Base-by-base conservation (phyloP, 495 filamentous ascomycete species). In the Letharia columbiana region DNA sequence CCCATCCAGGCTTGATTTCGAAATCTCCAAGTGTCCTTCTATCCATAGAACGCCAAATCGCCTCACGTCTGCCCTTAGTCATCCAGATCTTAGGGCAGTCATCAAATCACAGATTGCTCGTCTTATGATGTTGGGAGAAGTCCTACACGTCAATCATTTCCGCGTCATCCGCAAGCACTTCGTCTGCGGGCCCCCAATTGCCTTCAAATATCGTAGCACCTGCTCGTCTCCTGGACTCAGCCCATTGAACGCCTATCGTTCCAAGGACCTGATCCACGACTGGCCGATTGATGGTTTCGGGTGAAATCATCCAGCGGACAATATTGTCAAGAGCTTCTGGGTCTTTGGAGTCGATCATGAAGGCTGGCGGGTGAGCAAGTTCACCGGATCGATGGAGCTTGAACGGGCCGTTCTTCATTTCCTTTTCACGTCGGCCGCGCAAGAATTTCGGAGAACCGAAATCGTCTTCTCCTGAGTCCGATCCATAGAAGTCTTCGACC, bases 131-230 rank as follows among this genome's bases (percentile, higher is more conserved):
- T 40, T 57, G 11, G n/a, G 61, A 67, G 20, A 44, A 23, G 42
- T 52, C 42, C 44, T 54, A 84, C 74, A 86, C 86, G 74, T 90
- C 87, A 73, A 88, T 85, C 86, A 89, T 89, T 73, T 89, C 87
- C 58, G 84, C 81, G 76, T 89, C 86, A 73, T 85, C 83, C n/a
- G 79, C 80, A 67, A 90, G 77, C 39, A 89, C 80, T 65, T 88
- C 83, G 67, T 91, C 87, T 15, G 85, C 85, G 49, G 92, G 94
- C 2, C 94, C 94, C 90, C 91, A 98, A 73, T 91, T 92, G 69
- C 94, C 95, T 78, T 98, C 94, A 68, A 87, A 98, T 61, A 97
- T 86, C 13, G 90, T 95, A 33, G 95, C 95, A 39, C 90, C 89
- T 35, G 91, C 90, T 57, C 86, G 85, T 44, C 90, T 86, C 66